Evolutionary conservation across 176 grass and related monocot species (phyloP).

Genomic region (barley (Hordeum vulgare)): DNA sequence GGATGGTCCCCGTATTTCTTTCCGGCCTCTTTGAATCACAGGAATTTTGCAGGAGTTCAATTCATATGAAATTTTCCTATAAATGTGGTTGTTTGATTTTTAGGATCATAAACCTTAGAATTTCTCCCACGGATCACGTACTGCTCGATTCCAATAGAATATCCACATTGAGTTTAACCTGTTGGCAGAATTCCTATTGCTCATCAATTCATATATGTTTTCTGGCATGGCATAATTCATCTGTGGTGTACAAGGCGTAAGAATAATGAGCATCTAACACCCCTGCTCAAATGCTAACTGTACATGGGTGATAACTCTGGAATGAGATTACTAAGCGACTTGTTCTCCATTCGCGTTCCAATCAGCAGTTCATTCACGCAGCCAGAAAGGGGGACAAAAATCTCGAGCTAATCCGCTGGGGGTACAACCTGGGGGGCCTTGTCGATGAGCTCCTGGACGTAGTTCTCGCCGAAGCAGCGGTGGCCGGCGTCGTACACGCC

Average conservation of each 20-base stretch:
- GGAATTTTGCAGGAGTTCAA: not conserved
- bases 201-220: not conserved
- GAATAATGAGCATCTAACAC: not conserved
- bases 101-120: too few relatives aligned
- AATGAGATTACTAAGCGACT: not conserved
- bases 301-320: not conserved
- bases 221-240: not conserved
- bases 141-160: not conserved
- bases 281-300: not conserved
- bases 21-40: not conserved
- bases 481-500: conserved; percentile 74
- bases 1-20: not conserved
- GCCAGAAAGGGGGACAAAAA: not conserved
- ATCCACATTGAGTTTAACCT: not conserved
- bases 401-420: not conserved
- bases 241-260: not conserved
- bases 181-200: not conserved
- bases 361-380: not conserved
- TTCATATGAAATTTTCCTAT: not conserved
- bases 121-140: too few relatives aligned
- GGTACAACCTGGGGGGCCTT: conserved; percentile 72
- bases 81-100: not conserved
- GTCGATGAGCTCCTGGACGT: conserved; percentile 87
- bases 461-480: conserved; percentile 92
- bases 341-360: not conserved